Base-by-base conservation (phyloP, 805 yeast genomes). In the Osmozyma mogii region DNA sequence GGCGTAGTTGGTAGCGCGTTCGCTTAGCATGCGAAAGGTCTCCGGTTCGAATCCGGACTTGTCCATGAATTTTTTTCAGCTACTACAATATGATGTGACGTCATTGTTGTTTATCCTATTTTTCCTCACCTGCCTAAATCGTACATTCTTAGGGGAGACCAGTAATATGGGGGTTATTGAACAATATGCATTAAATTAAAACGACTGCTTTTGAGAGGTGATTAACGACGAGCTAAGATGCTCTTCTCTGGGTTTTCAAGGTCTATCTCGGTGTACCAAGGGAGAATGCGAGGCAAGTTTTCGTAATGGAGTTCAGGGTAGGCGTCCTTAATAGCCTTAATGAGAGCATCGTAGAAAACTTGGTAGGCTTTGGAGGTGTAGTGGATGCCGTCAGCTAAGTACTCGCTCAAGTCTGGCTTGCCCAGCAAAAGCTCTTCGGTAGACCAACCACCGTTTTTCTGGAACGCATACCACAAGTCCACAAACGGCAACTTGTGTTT, bases 351-450 rank as follows among this genome's bases (percentile, higher is more conserved):
- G 37, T 50, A 75, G 37, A 69, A 52, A 6, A 78, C 28, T 31
- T 56, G 49, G 51, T 79, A 80, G 0, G 75, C 78, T 17, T 52
- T 46, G 0, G 73, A 72, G 3, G 70, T 58, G 48, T 59, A 80
- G 50, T 81, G 88, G 24, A 81, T 48, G 4, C 87, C 87, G 40
- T 70, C 76, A 9, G 27, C 20, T 10, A 64, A 41, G 24, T 56
- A 32, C 9, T 40, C 43, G 1, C 34, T 23, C 32, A 50, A 37
- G 22, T 35, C 42, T 1, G 32, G 37, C 4, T 30, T 17, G 13
- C 38, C 39, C 4, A 17, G 27, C 12, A 24, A 15, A 6, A 72
- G 41, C 2, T 61, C 58, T 5, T 65, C 65, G 3, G 54, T 51
- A 3, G 61, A 54, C 29, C 56, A 49, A 3, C 52, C 57, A 3